Conservation (phyloP, 2,329 filamentous ascomycete species). For the Grosmannia penicillata region DNA sequence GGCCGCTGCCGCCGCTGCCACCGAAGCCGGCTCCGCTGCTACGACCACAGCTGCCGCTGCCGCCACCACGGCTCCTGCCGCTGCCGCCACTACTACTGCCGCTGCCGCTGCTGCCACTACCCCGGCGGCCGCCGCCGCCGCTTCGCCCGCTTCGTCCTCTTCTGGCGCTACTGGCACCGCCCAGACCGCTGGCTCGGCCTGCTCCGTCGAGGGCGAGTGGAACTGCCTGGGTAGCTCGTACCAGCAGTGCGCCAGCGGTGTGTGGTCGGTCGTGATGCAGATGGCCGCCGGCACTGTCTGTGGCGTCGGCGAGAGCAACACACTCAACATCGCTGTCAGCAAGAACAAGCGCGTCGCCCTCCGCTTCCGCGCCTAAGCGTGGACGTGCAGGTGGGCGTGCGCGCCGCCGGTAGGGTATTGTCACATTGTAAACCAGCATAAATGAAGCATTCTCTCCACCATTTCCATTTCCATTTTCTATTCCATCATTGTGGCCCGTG, state of each 20-base stretch:
- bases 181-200: constrained; percentile 26
- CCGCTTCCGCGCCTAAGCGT: constrained; percentile 11
- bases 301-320: constrained; percentile 18
- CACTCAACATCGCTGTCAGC: constrained; percentile 11
- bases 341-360: constrained; percentile 11
- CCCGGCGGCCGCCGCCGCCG: constrained; percentile 3
- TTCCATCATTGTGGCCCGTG: no score
- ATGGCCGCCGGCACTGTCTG: constrained; percentile 32
- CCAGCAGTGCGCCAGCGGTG: constrained; percentile 35
- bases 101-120: constrained; percentile 6
- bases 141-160: constrained; percentile 11
- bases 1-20: neutral
- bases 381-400: no score
- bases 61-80: neutral
- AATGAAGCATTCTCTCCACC: no score
- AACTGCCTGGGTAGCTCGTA: constrained; percentile 34
- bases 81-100: neutral
- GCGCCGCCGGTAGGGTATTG: no score
- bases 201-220: constrained; percentile 32
- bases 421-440: no score
- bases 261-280: constrained; percentile 25
- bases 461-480: no score
- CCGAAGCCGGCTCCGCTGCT: constrained; percentile 6
- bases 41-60: neutral
- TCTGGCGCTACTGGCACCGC: constrained; percentile 12